phyloP scores from a whole-genome alignment of 306 rosid genomes.

The Lathyrus aphaca region DNA sequence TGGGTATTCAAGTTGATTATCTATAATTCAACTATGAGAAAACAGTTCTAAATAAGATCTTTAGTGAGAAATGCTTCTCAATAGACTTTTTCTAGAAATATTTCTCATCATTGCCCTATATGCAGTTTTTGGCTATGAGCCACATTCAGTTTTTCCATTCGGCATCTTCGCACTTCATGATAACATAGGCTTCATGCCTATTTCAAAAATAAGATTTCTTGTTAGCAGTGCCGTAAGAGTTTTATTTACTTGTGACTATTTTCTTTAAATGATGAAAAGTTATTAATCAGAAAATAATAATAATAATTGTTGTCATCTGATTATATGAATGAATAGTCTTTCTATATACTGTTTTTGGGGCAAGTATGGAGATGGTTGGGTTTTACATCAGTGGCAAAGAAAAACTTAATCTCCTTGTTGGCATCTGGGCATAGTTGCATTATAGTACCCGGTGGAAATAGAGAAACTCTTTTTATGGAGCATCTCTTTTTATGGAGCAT shows the following conservation, averaged over 20 bases:
- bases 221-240: slow-evolving; percentile 80
- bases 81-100: no score
- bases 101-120: no score
- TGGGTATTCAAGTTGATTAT: no score
- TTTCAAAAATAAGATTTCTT: slow-evolving; percentile 71
- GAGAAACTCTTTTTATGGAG: slow-evolving; percentile 64
- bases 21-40: no score
- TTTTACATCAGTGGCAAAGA: slow-evolving; percentile 57
- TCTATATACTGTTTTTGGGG: slow-evolving; percentile 78
- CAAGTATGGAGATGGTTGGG: slow-evolving; percentile 97
- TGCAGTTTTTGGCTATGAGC: slow-evolving; percentile 92
- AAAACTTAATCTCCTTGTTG: slow-evolving; percentile 58
- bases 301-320: neutral
- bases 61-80: no score
- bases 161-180: slow-evolving; percentile 71
- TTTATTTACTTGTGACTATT: slow-evolving; percentile 23
- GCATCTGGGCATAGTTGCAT: slow-evolving; percentile 73
- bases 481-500: no score
- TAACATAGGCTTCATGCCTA: slow-evolving; percentile 71
- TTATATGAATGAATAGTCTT: slow-evolving; percentile 54
- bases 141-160: slow-evolving; percentile 83
- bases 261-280: neutral
- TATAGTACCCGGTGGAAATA: slow-evolving; percentile 84
- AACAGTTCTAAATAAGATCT: no score
- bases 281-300: neutral